These are phyloP conservation scores for Cucumis sativus DNA, from an alignment of 306 rosid genomes.

Conservation along the genomic window DNA sequence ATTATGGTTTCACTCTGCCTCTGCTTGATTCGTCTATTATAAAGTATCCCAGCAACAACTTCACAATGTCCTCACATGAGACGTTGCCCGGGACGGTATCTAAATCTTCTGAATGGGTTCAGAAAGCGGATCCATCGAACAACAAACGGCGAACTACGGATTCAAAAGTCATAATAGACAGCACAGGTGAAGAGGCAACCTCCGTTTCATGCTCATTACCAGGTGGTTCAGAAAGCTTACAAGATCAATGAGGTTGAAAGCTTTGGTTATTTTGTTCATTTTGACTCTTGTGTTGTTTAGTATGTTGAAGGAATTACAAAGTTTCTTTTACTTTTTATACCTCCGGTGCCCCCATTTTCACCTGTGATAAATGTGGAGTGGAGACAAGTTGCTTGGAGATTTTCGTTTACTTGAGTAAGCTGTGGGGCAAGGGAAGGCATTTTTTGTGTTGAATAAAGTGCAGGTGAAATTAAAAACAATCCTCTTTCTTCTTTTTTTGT, in stretches of 20 bases:
- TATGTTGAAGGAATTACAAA: conserved; percentile 23
- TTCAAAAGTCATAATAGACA: conserved; percentile 29
- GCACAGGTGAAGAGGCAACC: conserved; percentile 35
- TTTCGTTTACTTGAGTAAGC: conserved; percentile 8
- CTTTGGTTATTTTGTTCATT: background rate
- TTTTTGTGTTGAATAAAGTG: conserved; percentile 80
- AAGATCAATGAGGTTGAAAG: conserved; percentile 37
- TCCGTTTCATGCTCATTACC: conserved; percentile 29
- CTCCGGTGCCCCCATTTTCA: conserved; percentile 55
- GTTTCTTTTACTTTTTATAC: conserved; percentile 32
- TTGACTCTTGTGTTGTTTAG: conserved; percentile 16
- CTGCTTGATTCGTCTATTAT: conserved; percentile 33
- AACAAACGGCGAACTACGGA: conserved; percentile 33
- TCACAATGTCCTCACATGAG: conserved; percentile 29
- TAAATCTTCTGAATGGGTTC: conserved; percentile 23
- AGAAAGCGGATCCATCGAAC: conserved; percentile 14
- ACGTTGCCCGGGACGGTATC: conserved; percentile 42
- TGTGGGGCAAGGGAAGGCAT: conserved; percentile 43
- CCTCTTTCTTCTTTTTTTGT: background rate
- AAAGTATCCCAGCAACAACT: conserved; percentile 30
- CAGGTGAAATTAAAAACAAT: conserved; percentile 51
- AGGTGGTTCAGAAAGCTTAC: conserved; percentile 40
- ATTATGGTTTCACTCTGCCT: conserved; percentile 35
- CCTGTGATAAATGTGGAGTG: conserved; percentile 43
- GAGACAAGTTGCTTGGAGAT: conserved; percentile 24